Conservation (phyloP, 2,329 filamentous ascomycete species). For the Fusarium luffae region DNA sequence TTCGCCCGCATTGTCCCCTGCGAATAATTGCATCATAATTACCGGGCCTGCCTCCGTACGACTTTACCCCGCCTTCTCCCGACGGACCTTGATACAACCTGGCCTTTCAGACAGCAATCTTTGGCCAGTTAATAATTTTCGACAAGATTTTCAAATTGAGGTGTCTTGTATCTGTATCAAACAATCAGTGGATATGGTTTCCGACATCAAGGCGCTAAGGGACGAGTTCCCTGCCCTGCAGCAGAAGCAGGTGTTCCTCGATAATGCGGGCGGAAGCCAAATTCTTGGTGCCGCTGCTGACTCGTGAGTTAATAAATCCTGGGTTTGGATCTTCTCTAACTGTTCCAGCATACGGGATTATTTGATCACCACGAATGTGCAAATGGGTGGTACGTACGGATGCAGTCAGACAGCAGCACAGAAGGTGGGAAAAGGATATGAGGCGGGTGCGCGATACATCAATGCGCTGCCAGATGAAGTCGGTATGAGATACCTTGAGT, state of each 20-base stretch:
- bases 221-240: constrained; percentile 75
- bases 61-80: constrained; percentile 8
- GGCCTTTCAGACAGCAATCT: not conserved
- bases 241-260: constrained; percentile 76
- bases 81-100: not conserved
- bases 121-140: not conserved
- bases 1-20: not conserved
- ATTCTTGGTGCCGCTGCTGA: constrained; percentile 67
- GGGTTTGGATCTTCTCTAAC: constrained; percentile 56
- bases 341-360: constrained; percentile 66
- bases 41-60: not conserved
- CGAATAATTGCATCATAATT: constrained; percentile 10
- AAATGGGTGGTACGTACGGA: constrained; percentile 78
- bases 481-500: constrained; percentile 51
- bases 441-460: constrained; percentile 75
- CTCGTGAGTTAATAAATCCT: not conserved
- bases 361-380: constrained; percentile 75
- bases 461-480: constrained; percentile 75
- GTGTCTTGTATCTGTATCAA: not conserved
- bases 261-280: constrained; percentile 83
- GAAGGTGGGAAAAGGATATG: constrained; percentile 60
- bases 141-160: accelerated
- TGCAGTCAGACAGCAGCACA: constrained; percentile 68
- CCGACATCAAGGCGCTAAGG: constrained; percentile 44
- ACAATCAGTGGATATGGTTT: not conserved